phyloP scores from a whole-genome alignment of 2,329 filamentous ascomycete species.

The Diatrype stigma region DNA sequence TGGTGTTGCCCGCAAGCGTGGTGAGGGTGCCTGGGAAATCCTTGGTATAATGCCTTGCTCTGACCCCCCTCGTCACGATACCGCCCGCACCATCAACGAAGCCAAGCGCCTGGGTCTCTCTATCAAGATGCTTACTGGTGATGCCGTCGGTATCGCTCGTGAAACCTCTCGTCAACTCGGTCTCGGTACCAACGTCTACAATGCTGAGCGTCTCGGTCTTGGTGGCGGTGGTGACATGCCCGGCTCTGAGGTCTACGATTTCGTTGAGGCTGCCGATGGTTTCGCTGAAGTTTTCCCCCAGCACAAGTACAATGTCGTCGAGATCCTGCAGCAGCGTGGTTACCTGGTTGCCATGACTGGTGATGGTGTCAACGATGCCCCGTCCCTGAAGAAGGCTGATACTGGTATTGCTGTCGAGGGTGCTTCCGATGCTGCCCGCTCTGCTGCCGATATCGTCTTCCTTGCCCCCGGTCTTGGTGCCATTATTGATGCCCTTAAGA shows the following conservation, averaged over 20 bases:
- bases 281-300: conserved; percentile 94
- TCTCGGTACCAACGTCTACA: conserved; percentile 90
- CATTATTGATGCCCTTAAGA: conserved; percentile 90
- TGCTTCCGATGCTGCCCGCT: conserved; percentile 84
- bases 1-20: conserved; percentile 86
- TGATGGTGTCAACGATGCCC: conserved; percentile 92
- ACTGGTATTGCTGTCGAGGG: conserved; percentile 94
- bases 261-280: conserved; percentile 91
- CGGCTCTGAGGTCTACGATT: conserved; percentile 90
- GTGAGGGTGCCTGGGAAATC: conserved; percentile 79
- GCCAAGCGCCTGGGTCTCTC: conserved; percentile 82
- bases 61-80: conserved; percentile 87
- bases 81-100: conserved; percentile 84
- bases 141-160: conserved; percentile 87
- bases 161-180: conserved; percentile 89
- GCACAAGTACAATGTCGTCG: conserved; percentile 92
- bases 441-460: conserved; percentile 91
- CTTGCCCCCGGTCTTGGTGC: conserved; percentile 85
- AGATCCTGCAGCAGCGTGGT: conserved; percentile 89
- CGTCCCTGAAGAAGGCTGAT: conserved; percentile 91
- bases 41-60: conserved; percentile 94
- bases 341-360: conserved; percentile 95
- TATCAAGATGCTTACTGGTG: conserved; percentile 95
- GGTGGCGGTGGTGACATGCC: conserved; percentile 89
- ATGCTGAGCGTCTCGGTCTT: conserved; percentile 86